Evolutionary conservation across 495 filamentous ascomycete genomes (phyloP).

Genomic region (Venustampulla echinocandica): DNA sequence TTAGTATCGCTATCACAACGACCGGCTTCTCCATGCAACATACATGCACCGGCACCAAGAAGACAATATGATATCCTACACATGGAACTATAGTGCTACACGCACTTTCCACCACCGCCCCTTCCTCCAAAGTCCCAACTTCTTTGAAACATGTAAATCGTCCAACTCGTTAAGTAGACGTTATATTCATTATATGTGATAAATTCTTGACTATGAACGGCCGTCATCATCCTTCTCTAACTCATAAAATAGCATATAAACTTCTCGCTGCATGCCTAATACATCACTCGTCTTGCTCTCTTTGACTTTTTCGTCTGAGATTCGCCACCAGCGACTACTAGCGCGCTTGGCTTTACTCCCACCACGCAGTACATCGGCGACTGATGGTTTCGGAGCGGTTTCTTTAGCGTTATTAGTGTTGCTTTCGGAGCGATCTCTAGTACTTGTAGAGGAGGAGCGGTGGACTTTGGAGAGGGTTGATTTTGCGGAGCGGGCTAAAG

Average conservation of each 20-base stretch:
- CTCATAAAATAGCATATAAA: conserved; percentile 96
- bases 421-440: background rate
- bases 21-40: too few relatives aligned
- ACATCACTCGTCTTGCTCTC: conserved; percentile 89
- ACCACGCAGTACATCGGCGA: conserved; percentile 8
- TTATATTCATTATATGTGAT: too few relatives aligned
- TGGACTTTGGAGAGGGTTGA: conserved; percentile 31
- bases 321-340: conserved; percentile 89
- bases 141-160: too few relatives aligned
- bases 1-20: too few relatives aligned
- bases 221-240: conserved; percentile 34
- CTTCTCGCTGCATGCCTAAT: conserved; percentile 86
- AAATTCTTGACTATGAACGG: too few relatives aligned
- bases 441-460: background rate
- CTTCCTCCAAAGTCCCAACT: too few relatives aligned
- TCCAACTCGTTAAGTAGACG: too few relatives aligned
- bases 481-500: conserved; percentile 34
- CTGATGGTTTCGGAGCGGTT: background rate
- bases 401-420: background rate
- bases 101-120: too few relatives aligned
- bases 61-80: too few relatives aligned
- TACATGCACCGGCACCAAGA: too few relatives aligned
- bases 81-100: too few relatives aligned
- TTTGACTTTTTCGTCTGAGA: conserved; percentile 94
- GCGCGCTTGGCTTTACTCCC: conserved; percentile 37